phyloP scores from a whole-genome alignment of 345 rosid species.

The Ceriops tagal region DNA sequence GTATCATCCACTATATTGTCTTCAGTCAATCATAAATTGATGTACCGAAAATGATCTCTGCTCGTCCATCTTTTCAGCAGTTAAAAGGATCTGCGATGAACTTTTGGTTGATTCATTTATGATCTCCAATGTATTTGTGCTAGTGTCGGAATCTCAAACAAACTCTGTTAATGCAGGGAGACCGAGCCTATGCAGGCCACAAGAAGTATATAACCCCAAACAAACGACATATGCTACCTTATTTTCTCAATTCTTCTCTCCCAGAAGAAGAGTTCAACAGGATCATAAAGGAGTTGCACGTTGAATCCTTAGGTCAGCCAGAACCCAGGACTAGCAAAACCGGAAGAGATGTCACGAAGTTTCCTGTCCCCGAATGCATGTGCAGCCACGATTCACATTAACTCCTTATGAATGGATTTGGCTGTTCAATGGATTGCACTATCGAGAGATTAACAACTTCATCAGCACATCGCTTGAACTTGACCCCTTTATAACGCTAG shows the following conservation, averaged over 20 bases:
- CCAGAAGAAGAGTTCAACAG: slow-evolving; percentile 61
- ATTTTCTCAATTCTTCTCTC: slow-evolving; percentile 64
- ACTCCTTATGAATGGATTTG: too few relatives aligned
- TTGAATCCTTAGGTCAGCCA: slow-evolving; percentile 83
- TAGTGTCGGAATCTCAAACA: background rate
- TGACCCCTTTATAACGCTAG: too few relatives aligned
- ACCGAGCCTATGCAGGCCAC: slow-evolving; percentile 82
- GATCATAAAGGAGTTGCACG: slow-evolving; percentile 66
- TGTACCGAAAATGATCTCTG: too few relatives aligned
- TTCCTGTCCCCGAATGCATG: slow-evolving; percentile 87
- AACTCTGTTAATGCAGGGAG: slow-evolving; percentile 48
- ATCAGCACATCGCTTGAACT: too few relatives aligned
- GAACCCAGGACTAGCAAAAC: slow-evolving; percentile 62
- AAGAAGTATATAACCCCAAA: slow-evolving; percentile 88
- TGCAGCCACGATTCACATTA: slow-evolving; percentile 56
- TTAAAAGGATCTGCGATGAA: background rate
- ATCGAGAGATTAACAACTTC: too few relatives aligned
- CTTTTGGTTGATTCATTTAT: background rate
- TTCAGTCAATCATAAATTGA: background rate
- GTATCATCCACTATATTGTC: slow-evolving; percentile 23
- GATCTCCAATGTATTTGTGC: background rate
- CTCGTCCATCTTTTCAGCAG: background rate
- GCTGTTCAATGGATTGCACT: too few relatives aligned
- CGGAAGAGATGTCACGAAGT: slow-evolving; percentile 83
- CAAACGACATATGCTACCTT: slow-evolving; percentile 91